Evolutionary conservation across 352 stramenopile genomes (phyloP).

Genomic region (Blastocystis sp.): DNA sequence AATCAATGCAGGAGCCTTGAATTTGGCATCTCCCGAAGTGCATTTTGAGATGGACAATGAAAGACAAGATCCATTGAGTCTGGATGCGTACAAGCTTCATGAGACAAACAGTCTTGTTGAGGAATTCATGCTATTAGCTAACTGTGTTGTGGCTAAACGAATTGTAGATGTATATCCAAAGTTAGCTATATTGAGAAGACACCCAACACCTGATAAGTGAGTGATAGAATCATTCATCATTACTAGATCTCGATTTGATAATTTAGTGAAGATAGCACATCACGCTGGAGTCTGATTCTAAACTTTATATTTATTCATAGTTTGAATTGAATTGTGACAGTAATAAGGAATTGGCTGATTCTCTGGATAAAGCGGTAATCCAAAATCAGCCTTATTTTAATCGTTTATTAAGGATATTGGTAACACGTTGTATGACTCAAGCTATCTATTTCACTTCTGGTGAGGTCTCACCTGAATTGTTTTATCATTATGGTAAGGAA

Average conservation of each 20-base stretch:
- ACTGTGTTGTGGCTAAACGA: conserved; percentile 95
- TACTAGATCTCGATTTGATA: conserved; percentile 77
- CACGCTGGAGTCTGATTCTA: conserved; percentile 77
- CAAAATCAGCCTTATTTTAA: conserved; percentile 91
- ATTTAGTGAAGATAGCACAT: conserved; percentile 79
- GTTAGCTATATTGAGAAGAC: conserved; percentile 82
- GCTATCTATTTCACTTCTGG: conserved; percentile 96
- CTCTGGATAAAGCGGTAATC: conserved; percentile 73
- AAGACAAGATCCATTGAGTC: conserved; percentile 93
- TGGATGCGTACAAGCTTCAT: conserved; percentile 88
- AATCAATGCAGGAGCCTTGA: conserved; percentile 91
- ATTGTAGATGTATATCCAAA: conserved; percentile 82
- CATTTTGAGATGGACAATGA: conserved; percentile 97
- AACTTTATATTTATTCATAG: not conserved
- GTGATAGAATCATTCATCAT: not conserved
- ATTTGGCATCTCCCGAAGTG: conserved; percentile 89
- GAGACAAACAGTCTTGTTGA: conserved; percentile 90
- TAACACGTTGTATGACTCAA: conserved; percentile 95
- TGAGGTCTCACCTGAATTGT: conserved; percentile 88
- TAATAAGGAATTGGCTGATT: conserved; percentile 81
- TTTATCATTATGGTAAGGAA: conserved; percentile 87
- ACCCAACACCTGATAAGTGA: conserved; percentile 80
- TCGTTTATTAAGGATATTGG: conserved; percentile 92
- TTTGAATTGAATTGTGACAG: conserved; percentile 76
- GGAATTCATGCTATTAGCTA: conserved; percentile 99